Base-by-base conservation (phyloP, 1,139 yeast species). In the Geotrichum aggregatum region DNA sequence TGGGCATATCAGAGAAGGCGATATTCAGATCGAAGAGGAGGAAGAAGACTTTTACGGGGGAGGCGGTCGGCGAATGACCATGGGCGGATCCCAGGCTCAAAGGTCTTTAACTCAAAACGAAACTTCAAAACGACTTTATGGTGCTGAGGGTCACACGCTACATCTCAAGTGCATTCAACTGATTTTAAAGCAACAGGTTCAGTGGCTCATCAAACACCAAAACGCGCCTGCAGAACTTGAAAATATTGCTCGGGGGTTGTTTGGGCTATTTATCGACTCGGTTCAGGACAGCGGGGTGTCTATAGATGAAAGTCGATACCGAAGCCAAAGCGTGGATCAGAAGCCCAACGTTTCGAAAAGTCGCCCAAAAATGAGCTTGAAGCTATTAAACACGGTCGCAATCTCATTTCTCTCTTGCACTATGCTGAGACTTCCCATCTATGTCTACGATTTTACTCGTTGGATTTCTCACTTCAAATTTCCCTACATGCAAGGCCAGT, bases 1-100 rank as follows among this genome's bases (percentile, higher is more conserved):
- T 63, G 97, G 98, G 1, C 98, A 92, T 70, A 88, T 89, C 13
- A 79, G 80, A 68, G 92, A 84, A 58, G 91, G 92, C 40, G 86
- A 83, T 57, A 68, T 86, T 34, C 95, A 88, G 66, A 75, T 80
- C 60, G 84, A 84, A 58, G 91, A 85, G 62, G 96, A 86, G 42
- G 88, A 78, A 10, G 63, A 56, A 30, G 61, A 58, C 10, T 56
- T 53, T 13, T 52, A 47, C 42, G 59, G 55, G 16, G 52, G 52
- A 21, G 61, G 53, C 16, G 60, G 58, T 19, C 55, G 55, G 22
- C 44, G 47, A 13, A 47, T 44, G 24, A 52, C 45, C 28, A 49
- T 35, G 16, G 56, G 51, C 42, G 40, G 58, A 50, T 21, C 35
- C 3, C 31, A 19, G 45, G 18, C 11, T 28, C 33, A 24, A 6